A percentile compares a stretch with the other conserved stretches of the same genome.
These are phyloP conservation scores for Cyclocybe cylindracea DNA, from an alignment of 768 basidiomycete species.

Conservation along the genomic window DNA sequence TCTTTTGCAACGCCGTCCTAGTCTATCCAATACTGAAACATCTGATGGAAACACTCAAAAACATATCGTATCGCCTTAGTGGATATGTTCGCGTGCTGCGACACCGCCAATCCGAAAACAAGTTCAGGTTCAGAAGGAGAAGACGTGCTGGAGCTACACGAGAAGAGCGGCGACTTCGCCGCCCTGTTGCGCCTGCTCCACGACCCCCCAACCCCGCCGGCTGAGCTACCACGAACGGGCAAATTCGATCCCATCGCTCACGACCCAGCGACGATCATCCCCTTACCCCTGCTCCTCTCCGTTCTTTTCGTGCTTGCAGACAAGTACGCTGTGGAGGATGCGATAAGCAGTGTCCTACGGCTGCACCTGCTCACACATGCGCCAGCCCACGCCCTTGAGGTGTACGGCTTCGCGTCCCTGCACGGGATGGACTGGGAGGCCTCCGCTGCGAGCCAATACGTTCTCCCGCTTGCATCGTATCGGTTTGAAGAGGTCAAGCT, in stretches of 20 bases:
- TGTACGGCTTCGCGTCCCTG: slow-evolving; percentile 57
- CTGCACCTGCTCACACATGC: slow-evolving; percentile 62
- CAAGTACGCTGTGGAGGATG: slow-evolving; percentile 60
- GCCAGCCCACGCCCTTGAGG: slow-evolving; percentile 59
- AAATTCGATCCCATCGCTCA: slow-evolving; percentile 34
- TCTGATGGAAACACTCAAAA: slow-evolving; percentile 5
- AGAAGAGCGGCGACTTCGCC: slow-evolving; percentile 47
- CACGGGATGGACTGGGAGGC: slow-evolving; percentile 49
- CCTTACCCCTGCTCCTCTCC: slow-evolving; percentile 60
- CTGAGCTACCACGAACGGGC: slow-evolving; percentile 23
- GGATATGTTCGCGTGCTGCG: slow-evolving; percentile 70
- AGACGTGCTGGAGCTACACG: slow-evolving; percentile 51
- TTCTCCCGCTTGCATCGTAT: slow-evolving; percentile 61
- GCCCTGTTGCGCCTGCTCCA: slow-evolving; percentile 60
- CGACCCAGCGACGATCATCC: slow-evolving; percentile 52
- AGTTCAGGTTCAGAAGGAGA: slow-evolving; percentile 9
- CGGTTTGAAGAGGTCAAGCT: slow-evolving; percentile 46
- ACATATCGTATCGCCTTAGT: slow-evolving; percentile 35
- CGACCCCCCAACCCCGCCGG: slow-evolving; percentile 49
- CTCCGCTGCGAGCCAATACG: slow-evolving; percentile 56
- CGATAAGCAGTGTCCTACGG: slow-evolving; percentile 43
- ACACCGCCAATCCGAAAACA: slow-evolving; percentile 18
- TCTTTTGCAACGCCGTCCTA: not conserved
- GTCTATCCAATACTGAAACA: not conserved
- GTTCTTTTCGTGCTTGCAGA: slow-evolving; percentile 59